A percentile compares a stretch with the other conserved stretches of the same genome.
Evolutionary conservation across 192 early-diverging fungal species (phyloP).

Genomic region (Backusella sp.): DNA sequence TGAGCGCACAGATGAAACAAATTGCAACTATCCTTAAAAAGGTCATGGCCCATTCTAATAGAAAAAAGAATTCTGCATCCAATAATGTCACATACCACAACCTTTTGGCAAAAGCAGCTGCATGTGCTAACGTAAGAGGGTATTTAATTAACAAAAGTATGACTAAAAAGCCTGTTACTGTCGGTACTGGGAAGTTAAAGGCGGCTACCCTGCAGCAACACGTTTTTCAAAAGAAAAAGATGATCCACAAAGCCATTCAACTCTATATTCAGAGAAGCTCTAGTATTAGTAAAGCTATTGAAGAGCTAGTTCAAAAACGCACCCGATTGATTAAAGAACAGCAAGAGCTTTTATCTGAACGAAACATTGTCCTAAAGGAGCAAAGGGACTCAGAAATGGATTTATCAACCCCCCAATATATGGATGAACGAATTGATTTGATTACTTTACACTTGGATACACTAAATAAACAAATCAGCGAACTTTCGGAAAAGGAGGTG

Average conservation of each 20-base stretch:
- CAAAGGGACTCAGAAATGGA: neutral
- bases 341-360: constrained; percentile 23
- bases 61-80: neutral
- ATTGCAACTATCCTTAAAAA: constrained; percentile 7
- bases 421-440: constrained; percentile 35
- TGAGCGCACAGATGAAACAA: constrained; percentile 10
- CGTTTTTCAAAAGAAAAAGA: constrained; percentile 6
- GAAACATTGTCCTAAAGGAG: constrained; percentile 8
- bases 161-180: neutral
- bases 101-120: constrained; percentile 14
- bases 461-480: neutral
- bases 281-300: neutral
- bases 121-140: constrained; percentile 17
- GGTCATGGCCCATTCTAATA: neutral
- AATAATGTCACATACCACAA: neutral
- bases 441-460: constrained; percentile 18
- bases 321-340: constrained; percentile 14
- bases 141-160: constrained; percentile 12
- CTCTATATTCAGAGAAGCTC: neutral
- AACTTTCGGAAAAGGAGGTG: neutral
- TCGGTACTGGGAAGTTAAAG: constrained; percentile 1
- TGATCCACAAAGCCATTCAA: constrained; percentile 5
- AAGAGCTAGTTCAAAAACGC: constrained; percentile 14
- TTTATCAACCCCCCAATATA: constrained; percentile 19
- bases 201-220: constrained; percentile 17